Base-by-base conservation (phyloP, 1,284 basidiomycete genomes). In the Termitomyces sp. region DNA sequence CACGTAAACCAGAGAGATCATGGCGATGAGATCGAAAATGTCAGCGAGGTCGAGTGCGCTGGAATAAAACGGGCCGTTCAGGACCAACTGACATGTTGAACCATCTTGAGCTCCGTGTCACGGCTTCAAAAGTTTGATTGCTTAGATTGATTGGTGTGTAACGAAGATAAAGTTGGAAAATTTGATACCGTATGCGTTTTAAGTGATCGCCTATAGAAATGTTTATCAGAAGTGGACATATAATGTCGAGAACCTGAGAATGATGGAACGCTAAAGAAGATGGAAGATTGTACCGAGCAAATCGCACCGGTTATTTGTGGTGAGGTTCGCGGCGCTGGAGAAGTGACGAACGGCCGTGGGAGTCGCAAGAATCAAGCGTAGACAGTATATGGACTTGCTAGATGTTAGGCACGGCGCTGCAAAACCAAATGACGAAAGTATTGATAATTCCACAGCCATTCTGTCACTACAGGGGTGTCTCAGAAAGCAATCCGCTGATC, bases 1-100 rank as follows among this genome's bases (percentile, higher is more conserved):
- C 10, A 12, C 12, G 31, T 33, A 38, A 17, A 44, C 19, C 7
- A 40, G 31, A 33, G 13, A n/a, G 39, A 43, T 50, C 19, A 49
- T 40, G 38, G 57, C 57, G 58, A 59, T 24, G 51, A 57, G 60
- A 61, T 57, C 58, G 58, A 61, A 61, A 39, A 28, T 54, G 43
- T 50, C 47, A 56, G 28, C 3, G 19, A 39, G 42, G 44, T 28
- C 38, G 40, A 44, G 36, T 30, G 36, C 50, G 19, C 46, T 56
- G 42, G 21, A 33, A 21, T 15, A 34, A 30, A n/a, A 21, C 26
- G 30, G 44, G 26, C 53, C 31, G 10, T 48, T 12, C 19, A 48
- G 24, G 44, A 26, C 34, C 15, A 6, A 34, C 13, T 56, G 36
- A 28, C 48, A 52, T 26, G 13, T 41, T 36, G 44, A 56, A 2